A percentile compares a stretch with the other conserved stretches of the same genome.
phyloP scores from a whole-genome alignment of 2,329 filamentous ascomycete genomes.

The Calonectria hawksworthii region DNA sequence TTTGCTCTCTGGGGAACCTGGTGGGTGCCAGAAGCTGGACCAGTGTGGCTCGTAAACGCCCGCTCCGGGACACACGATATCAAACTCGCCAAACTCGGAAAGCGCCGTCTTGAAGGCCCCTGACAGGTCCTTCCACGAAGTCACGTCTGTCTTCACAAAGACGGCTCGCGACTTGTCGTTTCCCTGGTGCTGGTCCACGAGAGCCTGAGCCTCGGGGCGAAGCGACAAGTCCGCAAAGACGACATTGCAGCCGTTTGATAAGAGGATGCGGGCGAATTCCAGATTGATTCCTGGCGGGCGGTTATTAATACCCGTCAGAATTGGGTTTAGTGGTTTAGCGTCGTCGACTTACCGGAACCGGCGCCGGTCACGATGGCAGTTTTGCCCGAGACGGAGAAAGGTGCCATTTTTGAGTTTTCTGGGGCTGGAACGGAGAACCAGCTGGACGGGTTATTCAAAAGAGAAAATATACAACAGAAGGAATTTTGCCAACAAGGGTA shows the following conservation, averaged over 20 bases:
- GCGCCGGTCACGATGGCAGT: conserved; percentile 49
- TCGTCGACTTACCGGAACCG: conserved; percentile 41
- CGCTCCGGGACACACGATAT: conserved; percentile 61
- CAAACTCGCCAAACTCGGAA: conserved; percentile 54
- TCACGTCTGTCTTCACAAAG: conserved; percentile 61
- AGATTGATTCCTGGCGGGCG: conserved; percentile 57
- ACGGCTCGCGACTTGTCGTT: conserved; percentile 49
- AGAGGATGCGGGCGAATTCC: conserved; percentile 58
- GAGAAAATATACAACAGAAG: no score
- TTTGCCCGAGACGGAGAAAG: conserved; percentile 45
- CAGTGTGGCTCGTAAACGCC: conserved; percentile 62
- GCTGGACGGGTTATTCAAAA: not conserved
- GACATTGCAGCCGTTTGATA: conserved; percentile 59
- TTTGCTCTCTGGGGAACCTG: conserved; percentile 50
- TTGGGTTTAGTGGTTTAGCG: not conserved
- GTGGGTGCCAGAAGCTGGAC: conserved; percentile 59
- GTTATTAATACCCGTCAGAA: not conserved
- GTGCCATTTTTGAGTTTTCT: conserved; percentile 14
- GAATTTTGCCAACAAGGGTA: no score
- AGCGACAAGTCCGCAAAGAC: conserved; percentile 60
- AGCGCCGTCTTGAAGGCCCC: conserved; percentile 52
- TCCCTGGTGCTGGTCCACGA: conserved; percentile 46
- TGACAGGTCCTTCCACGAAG: conserved; percentile 55
- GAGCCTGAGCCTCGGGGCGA: conserved; percentile 55
- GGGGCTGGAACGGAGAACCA: not conserved